Evolutionary conservation across 352 stramenopile genomes (phyloP).

Genomic region (Pythium sp.): DNA sequence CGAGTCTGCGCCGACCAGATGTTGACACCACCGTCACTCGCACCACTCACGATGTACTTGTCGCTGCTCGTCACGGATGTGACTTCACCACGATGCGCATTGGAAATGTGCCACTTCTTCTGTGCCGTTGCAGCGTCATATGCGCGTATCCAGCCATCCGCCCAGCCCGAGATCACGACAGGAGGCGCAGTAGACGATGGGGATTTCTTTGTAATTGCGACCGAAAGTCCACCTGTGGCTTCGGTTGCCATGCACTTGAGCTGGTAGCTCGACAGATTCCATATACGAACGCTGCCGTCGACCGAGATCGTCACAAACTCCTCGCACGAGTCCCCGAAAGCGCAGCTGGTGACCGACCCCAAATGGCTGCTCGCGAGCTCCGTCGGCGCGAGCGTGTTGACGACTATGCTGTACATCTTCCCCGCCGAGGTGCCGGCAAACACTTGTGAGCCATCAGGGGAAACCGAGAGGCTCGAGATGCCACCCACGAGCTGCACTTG

Average conservation of each 20-base stretch:
- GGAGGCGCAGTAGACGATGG: constrained; percentile 6
- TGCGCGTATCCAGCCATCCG: constrained; percentile 69
- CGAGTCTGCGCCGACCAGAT: constrained; percentile 85
- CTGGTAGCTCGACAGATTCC: constrained; percentile 63
- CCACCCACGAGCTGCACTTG: constrained; percentile 82
- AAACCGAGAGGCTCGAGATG: constrained; percentile 74
- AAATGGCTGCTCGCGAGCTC: constrained; percentile 71
- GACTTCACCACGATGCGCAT: constrained; percentile 84
- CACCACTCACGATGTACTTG: constrained; percentile 78
- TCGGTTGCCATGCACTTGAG: constrained; percentile 70
- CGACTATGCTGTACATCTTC: constrained; percentile 66
- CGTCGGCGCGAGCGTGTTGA: constrained; percentile 42
- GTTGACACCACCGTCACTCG: constrained; percentile 83
- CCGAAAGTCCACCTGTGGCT: constrained; percentile 42
- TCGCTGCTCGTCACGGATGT: constrained; percentile 58
- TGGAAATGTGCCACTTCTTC: constrained; percentile 84
- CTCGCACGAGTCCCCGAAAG: constrained; percentile 58
- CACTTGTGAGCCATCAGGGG: constrained; percentile 43
- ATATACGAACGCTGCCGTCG: constrained; percentile 68
- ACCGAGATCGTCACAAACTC: constrained; percentile 69
- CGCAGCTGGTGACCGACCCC: constrained; percentile 54
- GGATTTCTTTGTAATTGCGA: constrained; percentile 33
- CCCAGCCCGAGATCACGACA: constrained; percentile 64
- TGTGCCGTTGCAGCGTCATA: constrained; percentile 48
- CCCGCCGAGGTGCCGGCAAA: constrained; percentile 72